Evolutionary conservation across 192 early-diverging fungal species (phyloP), one percentile per base, ranked within the genome.

Genomic region (Chytriomyces sp.): DNA sequence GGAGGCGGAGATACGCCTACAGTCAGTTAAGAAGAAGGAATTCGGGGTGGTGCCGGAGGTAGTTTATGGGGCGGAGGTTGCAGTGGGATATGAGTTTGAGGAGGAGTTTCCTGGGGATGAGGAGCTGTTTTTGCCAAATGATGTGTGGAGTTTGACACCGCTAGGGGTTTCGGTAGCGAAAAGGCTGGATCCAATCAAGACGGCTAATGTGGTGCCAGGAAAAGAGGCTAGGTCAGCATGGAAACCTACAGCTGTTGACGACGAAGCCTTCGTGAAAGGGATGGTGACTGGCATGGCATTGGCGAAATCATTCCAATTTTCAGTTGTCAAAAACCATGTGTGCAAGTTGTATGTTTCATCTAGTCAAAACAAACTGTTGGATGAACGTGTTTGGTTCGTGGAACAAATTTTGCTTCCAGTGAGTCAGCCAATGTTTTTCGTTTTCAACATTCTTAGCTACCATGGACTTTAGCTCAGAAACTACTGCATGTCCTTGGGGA

Each of bases 81-180:
- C 5, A 7, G 12, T 7, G 6, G 2, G 17, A 19, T 34, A 44
- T 38, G 65, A 68, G 25, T 73, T 44, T 53, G 28, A 32, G 32
- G 52, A 73, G 26, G 36, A 54, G 14, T 73, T 73, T 52, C 71
- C 71, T n/a, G 71, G 71, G 5, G 71, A 73, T 63, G 71, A 73
- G 34, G 71, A 73, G 34, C 36, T 73, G 33, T 73, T 62, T 53
- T 49, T 73, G 25, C 33, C 70, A 10, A 61, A 30, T 8, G 65
- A 22, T 7, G n/a, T 12, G 17, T 62, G 59, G 59, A 2, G 22
- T 2, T 38, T 52, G 65, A 68, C 65, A 4, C 49, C 49, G 5
- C 30, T 68, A 30, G 65, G 65, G 34, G 10, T 33, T 40, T 14
- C n/a, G n/a, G n/a, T n/a, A n/a, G n/a, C n/a, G n/a, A 28, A 33